A percentile compares a stretch with the other conserved stretches of the same genome.
Evolutionary conservation across 331 rosid genomes (phyloP).

Genomic region (Malus hybrid): DNA sequence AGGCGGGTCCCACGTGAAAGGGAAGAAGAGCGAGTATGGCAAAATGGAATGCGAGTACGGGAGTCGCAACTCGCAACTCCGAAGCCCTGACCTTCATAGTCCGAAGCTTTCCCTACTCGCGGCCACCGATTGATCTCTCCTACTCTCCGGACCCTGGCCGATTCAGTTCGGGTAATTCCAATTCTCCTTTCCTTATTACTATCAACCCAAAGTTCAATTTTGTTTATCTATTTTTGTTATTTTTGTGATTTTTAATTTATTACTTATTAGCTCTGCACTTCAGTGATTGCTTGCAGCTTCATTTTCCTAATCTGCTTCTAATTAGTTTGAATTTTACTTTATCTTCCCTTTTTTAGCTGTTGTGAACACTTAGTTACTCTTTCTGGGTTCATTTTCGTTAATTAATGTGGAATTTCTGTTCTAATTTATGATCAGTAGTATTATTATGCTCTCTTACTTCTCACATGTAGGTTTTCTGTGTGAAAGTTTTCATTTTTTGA

Average conservation of each 20-base stretch:
- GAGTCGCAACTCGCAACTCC: background rate
- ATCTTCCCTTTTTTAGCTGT: background rate
- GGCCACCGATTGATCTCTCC: background rate
- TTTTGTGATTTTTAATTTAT: background rate
- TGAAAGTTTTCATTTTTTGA: background rate
- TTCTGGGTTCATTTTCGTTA: background rate
- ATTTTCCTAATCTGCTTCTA: background rate
- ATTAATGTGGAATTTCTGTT: background rate
- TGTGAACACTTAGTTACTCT: background rate
- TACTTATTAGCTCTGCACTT: background rate
- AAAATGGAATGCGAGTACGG: slow-evolving; percentile 4
- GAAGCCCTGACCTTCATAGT: background rate
- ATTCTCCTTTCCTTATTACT: background rate
- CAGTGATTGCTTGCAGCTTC: background rate
- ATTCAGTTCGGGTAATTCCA: slow-evolving; percentile 2
- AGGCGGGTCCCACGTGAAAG: background rate
- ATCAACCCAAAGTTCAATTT: background rate
- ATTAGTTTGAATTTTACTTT: background rate
- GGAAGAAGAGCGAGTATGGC: background rate
- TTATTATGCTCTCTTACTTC: background rate
- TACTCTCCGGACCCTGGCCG: background rate
- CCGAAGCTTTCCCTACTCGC: slow-evolving; percentile 7
- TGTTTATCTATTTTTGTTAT: too few relatives aligned
- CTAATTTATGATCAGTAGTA: background rate
- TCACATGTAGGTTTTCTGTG: background rate